Evolutionary conservation across 306 rosid genomes (phyloP), one percentile per base, ranked within the genome.

Genomic region (Quercus aquifolioides): DNA sequence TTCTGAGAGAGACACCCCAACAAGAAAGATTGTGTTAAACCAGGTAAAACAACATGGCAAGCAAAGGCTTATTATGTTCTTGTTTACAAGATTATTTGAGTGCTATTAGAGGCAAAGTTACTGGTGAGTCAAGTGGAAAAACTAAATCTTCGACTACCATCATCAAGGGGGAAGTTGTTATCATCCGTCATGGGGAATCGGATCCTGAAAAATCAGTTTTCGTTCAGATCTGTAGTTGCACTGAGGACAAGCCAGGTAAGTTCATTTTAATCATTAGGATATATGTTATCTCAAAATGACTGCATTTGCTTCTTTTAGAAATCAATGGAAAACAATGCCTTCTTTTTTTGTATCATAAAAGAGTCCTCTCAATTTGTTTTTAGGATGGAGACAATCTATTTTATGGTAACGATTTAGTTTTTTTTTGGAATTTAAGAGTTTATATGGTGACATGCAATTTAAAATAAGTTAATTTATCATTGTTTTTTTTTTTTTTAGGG

Each of bases 201-300:
- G 75, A 74, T 68, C 84, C 89, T 65, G 92, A 82, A 71, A 92
- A 86, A 60, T 84, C 84, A 5, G 73, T 81, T 71, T 87, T 79
- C 77, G 70, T 92, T 83, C 92, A 75, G 83, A 80, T 92, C 49
- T 89, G 60, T 69, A 92, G 97, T 73, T 84, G 85, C 65, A 86
- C 93, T 2, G 79, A 86, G 76, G 74, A 85, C 3, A 91, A 86
- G 79, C 90, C 87, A 6, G 68, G 93, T 89, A 68, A 80, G 92
- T 79, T 41, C 30, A 35, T 62, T 63, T 18, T 21, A 43, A 17
- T 55, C 58, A 65, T 19, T 63, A 67, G 28, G 18, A 33, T 12
- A 18, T 17, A 12, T 11, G n/a, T 71, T 51, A 15, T 35, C 3
- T 13, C 20, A 31, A 38, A 57, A 17, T 17, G 17, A 12, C 19